A percentile compares a stretch with the other conserved stretches of the same genome.
phyloP scores from a whole-genome alignment of 2,329 filamentous ascomycete genomes.

The Apiospora kogelbergensis region DNA sequence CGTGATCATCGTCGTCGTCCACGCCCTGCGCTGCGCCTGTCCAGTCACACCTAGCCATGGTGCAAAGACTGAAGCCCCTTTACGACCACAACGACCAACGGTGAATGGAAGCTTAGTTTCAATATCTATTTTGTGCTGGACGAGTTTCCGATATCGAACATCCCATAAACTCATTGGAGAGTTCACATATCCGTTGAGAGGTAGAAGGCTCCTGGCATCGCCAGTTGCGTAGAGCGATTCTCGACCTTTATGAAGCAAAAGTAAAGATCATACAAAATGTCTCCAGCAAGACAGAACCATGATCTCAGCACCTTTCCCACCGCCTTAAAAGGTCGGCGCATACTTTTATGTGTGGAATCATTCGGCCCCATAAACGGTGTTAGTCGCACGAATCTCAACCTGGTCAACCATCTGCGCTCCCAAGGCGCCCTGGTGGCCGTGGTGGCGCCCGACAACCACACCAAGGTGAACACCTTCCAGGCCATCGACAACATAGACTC shows the following conservation, averaged over 20 bases:
- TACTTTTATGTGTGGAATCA: slow-evolving; percentile 69
- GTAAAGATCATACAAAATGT: background rate
- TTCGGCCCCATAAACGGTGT: slow-evolving; percentile 75
- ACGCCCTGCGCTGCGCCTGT: background rate
- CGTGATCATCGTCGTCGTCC: background rate
- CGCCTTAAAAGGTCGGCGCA: slow-evolving; percentile 57
- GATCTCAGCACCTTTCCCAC: slow-evolving; percentile 46
- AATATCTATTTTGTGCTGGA: too few relatives aligned
- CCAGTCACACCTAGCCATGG: background rate
- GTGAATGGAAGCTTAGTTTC: background rate
- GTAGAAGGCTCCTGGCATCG: background rate
- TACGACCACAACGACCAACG: background rate
- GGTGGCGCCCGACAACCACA: slow-evolving; percentile 62
- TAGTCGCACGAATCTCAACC: slow-evolving; percentile 67
- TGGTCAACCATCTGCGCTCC: slow-evolving; percentile 65
- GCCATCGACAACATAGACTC: slow-evolving; percentile 36
- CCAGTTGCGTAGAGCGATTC: too few relatives aligned
- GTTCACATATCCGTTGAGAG: background rate
- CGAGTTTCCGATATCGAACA: too few relatives aligned
- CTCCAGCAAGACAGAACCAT: slow-evolving; percentile 23
- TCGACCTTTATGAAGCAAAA: too few relatives aligned
- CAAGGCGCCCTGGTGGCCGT: slow-evolving; percentile 65
- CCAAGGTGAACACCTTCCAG: slow-evolving; percentile 53
- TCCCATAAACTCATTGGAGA: background rate
- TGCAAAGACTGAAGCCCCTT: background rate